phyloP scores from a whole-genome alignment of 129 eudicot species.

The Flaveria trinervia region DNA sequence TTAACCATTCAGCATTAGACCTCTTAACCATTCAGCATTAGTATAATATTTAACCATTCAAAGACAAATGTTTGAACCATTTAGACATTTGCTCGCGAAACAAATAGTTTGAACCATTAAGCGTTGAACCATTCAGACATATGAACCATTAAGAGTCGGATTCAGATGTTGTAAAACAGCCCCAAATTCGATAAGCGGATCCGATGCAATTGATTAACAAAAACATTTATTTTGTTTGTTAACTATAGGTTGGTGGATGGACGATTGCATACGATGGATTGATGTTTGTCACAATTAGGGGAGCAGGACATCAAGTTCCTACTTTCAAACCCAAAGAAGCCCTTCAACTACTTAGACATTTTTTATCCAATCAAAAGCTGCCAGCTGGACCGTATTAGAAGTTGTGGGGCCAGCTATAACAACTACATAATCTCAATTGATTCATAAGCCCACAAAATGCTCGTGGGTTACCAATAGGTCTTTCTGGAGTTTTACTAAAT shows the following conservation, averaged over 20 bases:
- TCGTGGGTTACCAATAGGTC: conserved; percentile 17
- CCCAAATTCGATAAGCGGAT: too few species aligned
- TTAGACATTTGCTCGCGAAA: too few species aligned
- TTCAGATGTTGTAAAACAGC: too few species aligned
- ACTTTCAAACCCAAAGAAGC: conserved; percentile 74
- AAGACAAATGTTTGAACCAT: too few species aligned
- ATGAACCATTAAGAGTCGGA: too few species aligned
- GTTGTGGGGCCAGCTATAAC: not conserved
- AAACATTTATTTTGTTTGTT: not conserved
- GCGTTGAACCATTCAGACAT: too few species aligned
- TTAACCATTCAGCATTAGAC: too few species aligned
- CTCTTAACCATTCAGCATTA: too few species aligned
- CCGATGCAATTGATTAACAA: not conserved
- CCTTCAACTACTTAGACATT: conserved; percentile 62
- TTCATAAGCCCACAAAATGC: conserved; percentile 17
- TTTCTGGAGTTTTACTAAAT: not conserved
- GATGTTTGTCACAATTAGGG: conserved; percentile 75
- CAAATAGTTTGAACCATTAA: too few species aligned
- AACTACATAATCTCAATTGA: conserved; percentile 15
- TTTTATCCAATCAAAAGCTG: conserved; percentile 54
- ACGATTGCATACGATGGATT: conserved; percentile 68
- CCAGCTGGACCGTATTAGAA: conserved; percentile 49
- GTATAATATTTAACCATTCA: too few species aligned
- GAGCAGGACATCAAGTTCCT: conserved; percentile 97
- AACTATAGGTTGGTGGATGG: conserved; percentile 85